These are phyloP conservation scores for Picea glauca DNA, from an alignment of 75 land plant species.

Conservation along the genomic window DNA sequence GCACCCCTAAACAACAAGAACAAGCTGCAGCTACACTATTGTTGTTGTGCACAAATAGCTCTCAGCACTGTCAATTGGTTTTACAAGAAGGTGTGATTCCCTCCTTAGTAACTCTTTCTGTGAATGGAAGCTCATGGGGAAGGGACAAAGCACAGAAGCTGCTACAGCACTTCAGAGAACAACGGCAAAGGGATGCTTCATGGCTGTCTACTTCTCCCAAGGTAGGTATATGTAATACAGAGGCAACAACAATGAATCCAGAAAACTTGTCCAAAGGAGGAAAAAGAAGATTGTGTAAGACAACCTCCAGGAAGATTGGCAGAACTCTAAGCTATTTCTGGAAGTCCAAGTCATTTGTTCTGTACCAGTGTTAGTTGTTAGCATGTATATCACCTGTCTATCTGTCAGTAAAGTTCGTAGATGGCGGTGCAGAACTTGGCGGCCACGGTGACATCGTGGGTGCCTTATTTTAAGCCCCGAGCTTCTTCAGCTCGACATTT, in stretches of 20 bases:
- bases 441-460: too few species aligned
- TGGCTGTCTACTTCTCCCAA: neutral
- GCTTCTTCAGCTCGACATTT: neutral
- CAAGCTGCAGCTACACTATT: conserved; percentile 72
- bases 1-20: conserved; percentile 71
- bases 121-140: conserved; percentile 65
- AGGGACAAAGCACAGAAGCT: conserved; percentile 87
- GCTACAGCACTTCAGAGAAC: conserved; percentile 78
- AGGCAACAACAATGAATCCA: neutral
- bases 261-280: conserved; percentile 4
- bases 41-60: conserved; percentile 49
- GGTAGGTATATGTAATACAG: neutral
- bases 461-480: neutral
- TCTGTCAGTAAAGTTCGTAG: neutral
- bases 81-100: conserved; percentile 93
- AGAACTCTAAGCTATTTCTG: conserved; percentile 28
- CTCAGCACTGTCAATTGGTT: conserved; percentile 60
- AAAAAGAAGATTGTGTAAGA: conserved; percentile 16
- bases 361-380: conserved; percentile 33
- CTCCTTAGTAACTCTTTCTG: conserved; percentile 71
- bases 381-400: neutral
- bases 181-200: conserved; percentile 61
- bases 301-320: conserved; percentile 33
- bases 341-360: conserved; percentile 45
- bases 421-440: neutral